A percentile compares a stretch with the other conserved stretches of the same genome.
Conservation (phyloP, 495 filamentous ascomycete species). For the Penicillium lividum region DNA sequence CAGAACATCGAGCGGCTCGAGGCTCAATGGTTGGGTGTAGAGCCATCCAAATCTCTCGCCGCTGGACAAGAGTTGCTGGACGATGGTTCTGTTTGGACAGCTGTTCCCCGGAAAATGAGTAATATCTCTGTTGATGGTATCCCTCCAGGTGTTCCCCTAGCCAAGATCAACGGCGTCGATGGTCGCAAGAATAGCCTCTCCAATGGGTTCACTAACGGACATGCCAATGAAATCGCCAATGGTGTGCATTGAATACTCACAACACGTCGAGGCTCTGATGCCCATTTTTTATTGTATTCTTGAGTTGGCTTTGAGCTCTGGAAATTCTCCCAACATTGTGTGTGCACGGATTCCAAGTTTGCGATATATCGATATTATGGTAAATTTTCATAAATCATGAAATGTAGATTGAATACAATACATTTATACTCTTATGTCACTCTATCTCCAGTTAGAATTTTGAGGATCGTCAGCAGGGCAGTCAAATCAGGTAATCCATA, state of each 20-base stretch:
- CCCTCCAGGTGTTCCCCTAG: slow-evolving; percentile 24
- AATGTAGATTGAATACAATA: too few species aligned
- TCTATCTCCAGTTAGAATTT: too few species aligned
- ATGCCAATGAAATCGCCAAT: slow-evolving; percentile 17
- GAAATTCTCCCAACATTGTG: background rate
- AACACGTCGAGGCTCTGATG: background rate
- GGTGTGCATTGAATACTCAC: slow-evolving; percentile 15
- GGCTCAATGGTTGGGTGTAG: slow-evolving; percentile 47
- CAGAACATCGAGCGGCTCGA: slow-evolving; percentile 43
- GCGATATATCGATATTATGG: background rate
- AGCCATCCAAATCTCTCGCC: slow-evolving; percentile 35
- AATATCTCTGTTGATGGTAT: slow-evolving; percentile 25
- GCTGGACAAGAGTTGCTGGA: slow-evolving; percentile 42
- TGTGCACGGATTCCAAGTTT: background rate
- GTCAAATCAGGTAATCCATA: too few species aligned
- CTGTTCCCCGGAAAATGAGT: slow-evolving; percentile 20
- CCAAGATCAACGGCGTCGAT: slow-evolving; percentile 19
- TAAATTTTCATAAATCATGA: too few species aligned
- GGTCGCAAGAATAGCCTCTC: slow-evolving; percentile 6
- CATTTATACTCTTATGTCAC: too few species aligned
- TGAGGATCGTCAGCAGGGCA: too few species aligned
- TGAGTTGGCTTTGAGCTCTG: background rate
- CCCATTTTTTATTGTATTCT: background rate
- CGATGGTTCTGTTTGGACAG: slow-evolving; percentile 30
- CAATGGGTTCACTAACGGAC: slow-evolving; percentile 15